A percentile compares a stretch with the other conserved stretches of the same genome.
Evolutionary conservation across 2,329 filamentous ascomycete genomes (phyloP).

Genomic region (Cordyceps farinosa): DNA sequence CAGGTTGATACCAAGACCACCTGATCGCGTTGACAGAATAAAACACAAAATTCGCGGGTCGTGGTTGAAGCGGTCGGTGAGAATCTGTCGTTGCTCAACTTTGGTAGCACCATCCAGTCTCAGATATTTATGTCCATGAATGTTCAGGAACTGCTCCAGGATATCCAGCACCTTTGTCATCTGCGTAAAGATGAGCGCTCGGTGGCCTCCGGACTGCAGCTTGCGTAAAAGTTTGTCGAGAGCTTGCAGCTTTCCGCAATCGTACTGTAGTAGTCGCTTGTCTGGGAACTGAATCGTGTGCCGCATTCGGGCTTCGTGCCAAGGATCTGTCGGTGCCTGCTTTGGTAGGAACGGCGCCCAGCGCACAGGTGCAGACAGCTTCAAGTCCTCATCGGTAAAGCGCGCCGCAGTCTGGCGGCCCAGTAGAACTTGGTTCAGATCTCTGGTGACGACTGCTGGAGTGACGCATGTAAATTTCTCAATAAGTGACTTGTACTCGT

Average conservation of each 20-base stretch:
- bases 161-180: slow-evolving; percentile 99
- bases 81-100: slow-evolving; percentile 89
- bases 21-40: slow-evolving; percentile 91
- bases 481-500: slow-evolving; percentile 68
- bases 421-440: slow-evolving; percentile 66
- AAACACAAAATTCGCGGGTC: slow-evolving; percentile 91
- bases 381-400: slow-evolving; percentile 55
- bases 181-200: slow-evolving; percentile 96
- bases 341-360: slow-evolving; percentile 56
- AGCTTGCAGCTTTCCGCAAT: slow-evolving; percentile 93
- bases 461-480: slow-evolving; percentile 91
- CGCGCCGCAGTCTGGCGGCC: slow-evolving; percentile 56
- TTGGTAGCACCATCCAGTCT: slow-evolving; percentile 95
- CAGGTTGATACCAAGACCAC: slow-evolving; percentile 91
- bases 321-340: slow-evolving; percentile 66
- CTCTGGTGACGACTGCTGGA: slow-evolving; percentile 78
- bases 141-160: slow-evolving; percentile 94
- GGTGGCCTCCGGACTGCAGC: slow-evolving; percentile 84
- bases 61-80: slow-evolving; percentile 95
- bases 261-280: slow-evolving; percentile 92
- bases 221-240: slow-evolving; percentile 82
- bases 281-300: slow-evolving; percentile 96
- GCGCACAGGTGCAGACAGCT: slow-evolving; percentile 53
- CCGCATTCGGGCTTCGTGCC: slow-evolving; percentile 89
- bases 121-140: slow-evolving; percentile 94